Conservation (phyloP, 495 filamentous ascomycete species). For the Diplogelasinospora grovesii region DNA sequence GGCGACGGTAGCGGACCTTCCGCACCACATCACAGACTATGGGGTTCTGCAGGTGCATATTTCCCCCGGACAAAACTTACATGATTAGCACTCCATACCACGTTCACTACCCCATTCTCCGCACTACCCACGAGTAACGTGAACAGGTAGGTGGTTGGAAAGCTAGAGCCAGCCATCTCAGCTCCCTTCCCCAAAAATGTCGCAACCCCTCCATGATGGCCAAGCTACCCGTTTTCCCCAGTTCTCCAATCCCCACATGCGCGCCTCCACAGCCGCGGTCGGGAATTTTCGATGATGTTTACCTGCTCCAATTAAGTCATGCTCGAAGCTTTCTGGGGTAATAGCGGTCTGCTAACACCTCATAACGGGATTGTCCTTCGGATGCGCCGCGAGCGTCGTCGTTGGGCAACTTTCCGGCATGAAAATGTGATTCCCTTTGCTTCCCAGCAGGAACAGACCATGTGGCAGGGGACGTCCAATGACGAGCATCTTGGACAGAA, state of each 20-base stretch:
- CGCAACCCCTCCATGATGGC: conserved; percentile 1
- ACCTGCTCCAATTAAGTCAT: background rate
- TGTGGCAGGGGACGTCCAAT: no score
- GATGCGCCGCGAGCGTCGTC: no score
- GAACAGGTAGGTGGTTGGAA: no score
- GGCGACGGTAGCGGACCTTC: conserved; percentile 16
- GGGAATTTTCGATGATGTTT: conserved; percentile 10
- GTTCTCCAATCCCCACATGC: conserved; percentile 15
- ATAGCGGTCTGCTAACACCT: no score
- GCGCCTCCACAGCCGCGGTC: conserved; percentile 4
- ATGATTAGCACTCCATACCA: no score
- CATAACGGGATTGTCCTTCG: no score
- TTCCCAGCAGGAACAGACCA: no score
- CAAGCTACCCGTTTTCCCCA: conserved; percentile 7
- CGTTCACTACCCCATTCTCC: conserved; percentile 12
- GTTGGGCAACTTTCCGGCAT: no score
- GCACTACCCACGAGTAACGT: no score
- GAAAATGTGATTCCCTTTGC: no score
- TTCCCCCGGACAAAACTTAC: conserved; percentile 8
- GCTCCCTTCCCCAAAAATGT: conserved; percentile 1
- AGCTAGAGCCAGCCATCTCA: background rate
- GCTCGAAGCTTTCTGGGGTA: background rate
- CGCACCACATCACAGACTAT: conserved; percentile 8
- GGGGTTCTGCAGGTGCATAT: background rate
- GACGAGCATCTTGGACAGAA: no score